phyloP scores from a whole-genome alignment of 495 filamentous ascomycete genomes.

The Jackrogersella multiformis region DNA sequence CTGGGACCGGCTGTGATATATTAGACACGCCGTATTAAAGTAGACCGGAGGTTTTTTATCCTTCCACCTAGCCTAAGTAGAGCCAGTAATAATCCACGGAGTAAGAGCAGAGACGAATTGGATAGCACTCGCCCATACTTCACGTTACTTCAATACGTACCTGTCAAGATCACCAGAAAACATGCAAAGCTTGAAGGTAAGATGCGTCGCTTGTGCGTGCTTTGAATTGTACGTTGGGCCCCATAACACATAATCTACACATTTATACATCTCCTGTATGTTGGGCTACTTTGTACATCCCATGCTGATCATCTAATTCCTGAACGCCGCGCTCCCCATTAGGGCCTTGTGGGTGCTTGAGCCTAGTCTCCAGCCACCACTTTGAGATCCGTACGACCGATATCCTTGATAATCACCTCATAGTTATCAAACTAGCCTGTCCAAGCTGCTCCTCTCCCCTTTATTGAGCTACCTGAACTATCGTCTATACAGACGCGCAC shows the following conservation, averaged over 20 bases:
- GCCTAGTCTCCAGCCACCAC: constrained; percentile 11
- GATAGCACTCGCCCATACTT: too few relatives aligned
- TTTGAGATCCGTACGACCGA: constrained; percentile 6
- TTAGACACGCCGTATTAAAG: too few relatives aligned
- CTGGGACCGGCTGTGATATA: too few relatives aligned
- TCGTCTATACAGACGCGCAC: neutral
- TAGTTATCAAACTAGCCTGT: constrained; percentile 5
- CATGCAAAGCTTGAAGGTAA: neutral
- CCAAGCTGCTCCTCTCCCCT: neutral
- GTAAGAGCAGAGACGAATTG: too few relatives aligned
- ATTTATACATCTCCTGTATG: constrained; percentile 38
- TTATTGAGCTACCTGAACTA: neutral
- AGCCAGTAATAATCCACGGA: too few relatives aligned
- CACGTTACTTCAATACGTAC: neutral
- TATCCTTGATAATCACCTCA: constrained; percentile 1
- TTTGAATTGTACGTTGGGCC: constrained; percentile 13
- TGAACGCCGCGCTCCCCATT: constrained; percentile 40
- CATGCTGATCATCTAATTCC: constrained; percentile 36
- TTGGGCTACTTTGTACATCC: constrained; percentile 40
- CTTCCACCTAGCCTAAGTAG: too few relatives aligned
- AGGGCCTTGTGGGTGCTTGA: constrained; percentile 16
- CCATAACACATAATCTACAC: constrained; percentile 32
- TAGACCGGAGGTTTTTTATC: too few relatives aligned
- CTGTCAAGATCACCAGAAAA: neutral
- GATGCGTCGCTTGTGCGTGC: constrained; percentile 8